Evolutionary conservation across 2,329 filamentous ascomycete genomes (phyloP), one percentile per base, ranked within the genome.

Genomic region (Amauroascus niger): DNA sequence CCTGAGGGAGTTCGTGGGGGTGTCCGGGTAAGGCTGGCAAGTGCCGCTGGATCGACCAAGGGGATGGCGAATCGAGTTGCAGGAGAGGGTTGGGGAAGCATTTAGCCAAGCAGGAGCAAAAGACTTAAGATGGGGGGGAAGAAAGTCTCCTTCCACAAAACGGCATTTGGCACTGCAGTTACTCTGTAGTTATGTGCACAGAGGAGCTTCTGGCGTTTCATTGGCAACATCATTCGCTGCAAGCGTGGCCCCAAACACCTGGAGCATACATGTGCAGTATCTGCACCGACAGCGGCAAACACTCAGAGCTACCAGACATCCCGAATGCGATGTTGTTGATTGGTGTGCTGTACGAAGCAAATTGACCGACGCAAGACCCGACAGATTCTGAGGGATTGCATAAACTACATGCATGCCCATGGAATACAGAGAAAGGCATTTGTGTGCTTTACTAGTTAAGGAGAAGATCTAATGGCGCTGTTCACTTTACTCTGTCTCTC

Each of bases 11-110:
- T 49, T 35, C 35, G 37, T 41, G 37, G 49, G 49, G 49, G 14
- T 9, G 32, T 37, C 33, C 49, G 49, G 49, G 49, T 51, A 51
- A 51, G 49, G 49, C 49, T 51, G 49, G 49, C 37, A 24, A 40
- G n/a, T 13, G 48, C 26, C 49, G 49, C 37, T 44, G 49, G 39
- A 51, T 51, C 49, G 49, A 24, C 49, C 39, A 33, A 20, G 30
- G 6, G 35, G 20, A 50, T 22, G 32, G 33, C 47, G 46, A 48
- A 49, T 49, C 47, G 47, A 40, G 24, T 39, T 39, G 47, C 47
- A 49, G 46, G 22, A 49, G 16, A 14, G n/a, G 46, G 14, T 24
- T 33, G 28, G 30, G 43, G n/a, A 16, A 20, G 6, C 7, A 14
- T 26, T 24, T 13, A 46, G 45, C 45, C 45, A 48, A 48, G 30